Evolutionary conservation across 2,329 filamentous ascomycete genomes (phyloP), one percentile per base, ranked within the genome.

Genomic region (Alternaria ethzedia): DNA sequence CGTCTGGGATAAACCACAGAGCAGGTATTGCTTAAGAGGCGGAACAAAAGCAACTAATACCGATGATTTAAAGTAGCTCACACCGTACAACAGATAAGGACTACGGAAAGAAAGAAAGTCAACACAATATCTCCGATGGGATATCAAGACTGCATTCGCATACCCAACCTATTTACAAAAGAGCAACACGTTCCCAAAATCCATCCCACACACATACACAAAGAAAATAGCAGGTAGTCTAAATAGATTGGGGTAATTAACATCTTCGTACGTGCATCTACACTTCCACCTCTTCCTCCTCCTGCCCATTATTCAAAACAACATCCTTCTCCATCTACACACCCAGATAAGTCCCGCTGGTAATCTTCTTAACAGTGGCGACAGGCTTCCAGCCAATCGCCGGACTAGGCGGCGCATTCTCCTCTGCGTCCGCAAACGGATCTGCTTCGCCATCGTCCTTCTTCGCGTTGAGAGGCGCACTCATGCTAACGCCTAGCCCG

Each of bases 401-500:
- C 8, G 72, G 73, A 51, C 68, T 75, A 10, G 72, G 57, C 9
- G 70, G 69, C 58, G 65, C 62, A 47, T 64, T 74, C 45, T 79
- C 84, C 78, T 80, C 80, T 49, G 86, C 86, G 75, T 91, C 92
- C 0, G 91, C 91, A 76, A 94, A 94, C 3, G 91, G 91, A 72
- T 93, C 89, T 58, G 85, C 86, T 59, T 82, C 83, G 71, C 82
- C 69, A 73, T 78, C 66, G 9, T 65, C 67, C 62, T 78, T 78
- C 23, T 64, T 67, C 50, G 86, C 75, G 83, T 86, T 72, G 12
- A 68, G 54, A 60, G 75, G 71, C 13, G 70, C 69, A 30, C 74
- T 72, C 54, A 81, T 72, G 58, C 80, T 83, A 9, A 85, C 79
- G 5, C 88, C 90, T 59, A 97, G 87, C 10, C 89, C 89, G 68